These are phyloP conservation scores for Waltergamsia citrina DNA, from an alignment of 2,329 filamentous ascomycete species.

Conservation along the genomic window DNA sequence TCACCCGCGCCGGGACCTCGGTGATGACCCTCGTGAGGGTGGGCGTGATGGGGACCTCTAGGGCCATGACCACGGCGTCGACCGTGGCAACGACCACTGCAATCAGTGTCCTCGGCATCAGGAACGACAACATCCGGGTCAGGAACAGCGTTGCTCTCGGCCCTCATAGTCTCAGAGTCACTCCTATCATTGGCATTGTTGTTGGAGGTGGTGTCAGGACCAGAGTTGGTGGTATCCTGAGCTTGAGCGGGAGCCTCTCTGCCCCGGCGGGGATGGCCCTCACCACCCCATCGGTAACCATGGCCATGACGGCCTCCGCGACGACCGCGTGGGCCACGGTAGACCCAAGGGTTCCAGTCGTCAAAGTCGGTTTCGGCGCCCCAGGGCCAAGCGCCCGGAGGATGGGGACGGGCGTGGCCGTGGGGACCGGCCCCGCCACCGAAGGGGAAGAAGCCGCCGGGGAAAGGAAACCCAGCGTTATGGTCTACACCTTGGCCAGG, in stretches of 20 bases:
- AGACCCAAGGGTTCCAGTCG: neutral
- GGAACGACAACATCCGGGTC: neutral
- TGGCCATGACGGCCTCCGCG: constrained; percentile 2
- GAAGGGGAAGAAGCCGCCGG: constrained; percentile 2
- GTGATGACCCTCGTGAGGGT: constrained; percentile 9
- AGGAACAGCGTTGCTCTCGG: neutral
- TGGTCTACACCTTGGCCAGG: neutral
- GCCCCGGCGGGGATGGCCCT: no score
- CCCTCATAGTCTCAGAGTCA: constrained; percentile 4
- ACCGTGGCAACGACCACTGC: constrained; percentile 9
- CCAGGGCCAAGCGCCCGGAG: neutral
- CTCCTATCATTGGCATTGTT: neutral
- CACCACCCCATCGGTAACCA: neutral
- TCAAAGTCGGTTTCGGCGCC: neutral
- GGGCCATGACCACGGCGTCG: constrained; percentile 6
- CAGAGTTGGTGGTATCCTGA: neutral
- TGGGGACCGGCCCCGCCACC: neutral
- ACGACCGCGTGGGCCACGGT: neutral
- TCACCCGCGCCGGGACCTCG: constrained; percentile 15
- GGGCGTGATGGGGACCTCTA: constrained; percentile 8
- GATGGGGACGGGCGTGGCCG: constrained; percentile 1
- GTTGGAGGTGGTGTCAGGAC: neutral
- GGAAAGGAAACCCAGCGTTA: neutral
- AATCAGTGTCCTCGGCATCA: constrained; percentile 5
- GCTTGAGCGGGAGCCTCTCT: neutral